phyloP scores from a whole-genome alignment of 2,329 filamentous ascomycete genomes.

The Cladosporium sphaerospermum region DNA sequence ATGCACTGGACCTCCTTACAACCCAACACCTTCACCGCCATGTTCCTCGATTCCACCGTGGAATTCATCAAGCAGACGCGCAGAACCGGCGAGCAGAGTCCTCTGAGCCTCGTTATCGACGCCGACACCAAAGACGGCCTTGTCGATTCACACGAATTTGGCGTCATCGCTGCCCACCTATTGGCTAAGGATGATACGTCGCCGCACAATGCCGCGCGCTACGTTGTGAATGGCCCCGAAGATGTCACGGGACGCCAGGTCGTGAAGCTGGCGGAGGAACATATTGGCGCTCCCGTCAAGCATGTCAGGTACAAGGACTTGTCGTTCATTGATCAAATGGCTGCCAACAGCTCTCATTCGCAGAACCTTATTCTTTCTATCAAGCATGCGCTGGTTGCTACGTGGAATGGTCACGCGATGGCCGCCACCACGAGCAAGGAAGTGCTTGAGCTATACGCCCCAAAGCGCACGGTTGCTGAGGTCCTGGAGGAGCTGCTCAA shows the following conservation, averaged over 20 bases:
- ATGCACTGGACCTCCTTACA: conserved; percentile 39
- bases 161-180: conserved; percentile 33
- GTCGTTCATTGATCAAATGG: conserved; percentile 27
- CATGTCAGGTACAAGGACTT: conserved; percentile 18
- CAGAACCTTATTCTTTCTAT: conserved; percentile 29
- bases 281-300: conserved; percentile 25
- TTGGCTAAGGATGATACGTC: conserved; percentile 26
- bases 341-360: neutral
- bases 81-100: conserved; percentile 28
- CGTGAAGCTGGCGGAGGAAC: conserved; percentile 32
- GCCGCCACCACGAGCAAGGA: conserved; percentile 25
- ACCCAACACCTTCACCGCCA: conserved; percentile 30
- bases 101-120: conserved; percentile 25
- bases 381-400: conserved; percentile 18
- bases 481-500: neutral
- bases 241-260: conserved; percentile 34
- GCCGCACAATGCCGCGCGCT: conserved; percentile 30
- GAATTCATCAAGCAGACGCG: conserved; percentile 32
- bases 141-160: conserved; percentile 27
- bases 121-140: conserved; percentile 28
- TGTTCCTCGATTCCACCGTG: conserved; percentile 21
- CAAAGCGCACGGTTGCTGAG: conserved; percentile 22
- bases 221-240: conserved; percentile 37
- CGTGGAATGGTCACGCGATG: conserved; percentile 31
- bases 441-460: conserved; percentile 27